Evolutionary conservation across 306 rosid species (phyloP).

Genomic region (Acacia melanoxylon): DNA sequence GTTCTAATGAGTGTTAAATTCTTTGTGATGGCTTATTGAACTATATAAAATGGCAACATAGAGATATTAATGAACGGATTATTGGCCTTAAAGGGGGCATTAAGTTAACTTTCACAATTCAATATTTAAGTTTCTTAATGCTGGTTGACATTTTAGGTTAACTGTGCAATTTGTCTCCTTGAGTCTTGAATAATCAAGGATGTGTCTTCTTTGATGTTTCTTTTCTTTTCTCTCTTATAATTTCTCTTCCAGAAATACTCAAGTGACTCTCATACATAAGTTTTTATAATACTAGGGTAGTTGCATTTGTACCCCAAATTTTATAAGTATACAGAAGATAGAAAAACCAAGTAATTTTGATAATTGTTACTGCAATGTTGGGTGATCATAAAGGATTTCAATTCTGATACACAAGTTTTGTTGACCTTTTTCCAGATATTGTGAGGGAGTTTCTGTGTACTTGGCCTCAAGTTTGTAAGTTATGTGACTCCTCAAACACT

Average conservation of each 20-base stretch:
- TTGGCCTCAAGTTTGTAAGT: slow-evolving; percentile 79
- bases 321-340: background rate
- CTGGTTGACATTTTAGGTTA: background rate
- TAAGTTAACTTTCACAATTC: background rate
- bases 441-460: slow-evolving; percentile 64
- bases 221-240: background rate
- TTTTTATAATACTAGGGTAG: slow-evolving; percentile 6
- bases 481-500: slow-evolving; percentile 77
- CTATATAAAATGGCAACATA: background rate
- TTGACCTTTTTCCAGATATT: slow-evolving; percentile 54
- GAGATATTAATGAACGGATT: background rate
- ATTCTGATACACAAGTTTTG: slow-evolving; percentile 8
- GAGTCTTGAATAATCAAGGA: background rate
- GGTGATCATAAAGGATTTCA: background rate
- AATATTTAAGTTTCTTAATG: background rate
- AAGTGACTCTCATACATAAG: background rate
- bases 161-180: background rate
- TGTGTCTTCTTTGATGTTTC: background rate
- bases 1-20: background rate
- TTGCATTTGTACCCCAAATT: background rate
- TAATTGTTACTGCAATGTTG: background rate
- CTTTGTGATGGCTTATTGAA: background rate
- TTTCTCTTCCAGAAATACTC: background rate
- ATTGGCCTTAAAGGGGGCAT: background rate
- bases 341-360: background rate